These are phyloP conservation scores for Coemansia nantahalensis DNA, from an alignment of 192 early-diverging fungal genomes.

Conservation along the genomic window DNA sequence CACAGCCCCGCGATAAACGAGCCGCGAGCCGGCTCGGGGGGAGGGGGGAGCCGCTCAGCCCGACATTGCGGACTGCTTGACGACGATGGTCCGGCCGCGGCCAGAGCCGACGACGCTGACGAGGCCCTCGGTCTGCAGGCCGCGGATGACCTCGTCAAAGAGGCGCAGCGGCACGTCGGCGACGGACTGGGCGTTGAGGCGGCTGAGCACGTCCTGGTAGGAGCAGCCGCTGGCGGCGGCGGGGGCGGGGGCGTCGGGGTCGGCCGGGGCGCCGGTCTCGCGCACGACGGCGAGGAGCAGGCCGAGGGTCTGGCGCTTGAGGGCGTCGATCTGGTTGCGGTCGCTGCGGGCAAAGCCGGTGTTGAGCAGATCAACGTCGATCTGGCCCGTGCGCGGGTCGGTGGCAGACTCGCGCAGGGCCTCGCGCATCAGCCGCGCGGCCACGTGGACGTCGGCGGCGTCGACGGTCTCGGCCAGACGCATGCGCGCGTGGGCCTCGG, in stretches of 20 bases:
- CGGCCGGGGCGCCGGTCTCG: not conserved
- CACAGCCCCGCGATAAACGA: too few relatives aligned
- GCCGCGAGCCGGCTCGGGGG: not conserved
- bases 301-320: constrained; percentile 42
- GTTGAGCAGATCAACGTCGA: constrained; percentile 90
- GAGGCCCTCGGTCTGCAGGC: constrained; percentile 56
- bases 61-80: constrained; percentile 42
- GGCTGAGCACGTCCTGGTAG: constrained; percentile 41
- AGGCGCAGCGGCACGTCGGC: constrained; percentile 51
- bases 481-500: constrained; percentile 92
- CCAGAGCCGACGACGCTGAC: constrained; percentile 43
- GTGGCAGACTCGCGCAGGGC: constrained; percentile 90
- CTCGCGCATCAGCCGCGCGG: constrained; percentile 78
- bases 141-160: constrained; percentile 58
- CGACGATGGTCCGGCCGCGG: constrained; percentile 39
- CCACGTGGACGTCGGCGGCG: constrained; percentile 81
- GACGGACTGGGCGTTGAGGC: constrained; percentile 49
- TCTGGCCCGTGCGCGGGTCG: constrained; percentile 88
- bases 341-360: constrained; percentile 84
- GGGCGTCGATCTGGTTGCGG: constrained; percentile 55
- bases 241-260: constrained; percentile 15
- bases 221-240: constrained; percentile 21
- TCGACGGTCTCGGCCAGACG: constrained; percentile 77
- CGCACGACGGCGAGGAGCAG: constrained; percentile 42
- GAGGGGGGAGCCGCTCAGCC: too few relatives aligned